Conservation (phyloP, 2,329 filamentous ascomycete species). For the Malbranchea cinnamomea region DNA sequence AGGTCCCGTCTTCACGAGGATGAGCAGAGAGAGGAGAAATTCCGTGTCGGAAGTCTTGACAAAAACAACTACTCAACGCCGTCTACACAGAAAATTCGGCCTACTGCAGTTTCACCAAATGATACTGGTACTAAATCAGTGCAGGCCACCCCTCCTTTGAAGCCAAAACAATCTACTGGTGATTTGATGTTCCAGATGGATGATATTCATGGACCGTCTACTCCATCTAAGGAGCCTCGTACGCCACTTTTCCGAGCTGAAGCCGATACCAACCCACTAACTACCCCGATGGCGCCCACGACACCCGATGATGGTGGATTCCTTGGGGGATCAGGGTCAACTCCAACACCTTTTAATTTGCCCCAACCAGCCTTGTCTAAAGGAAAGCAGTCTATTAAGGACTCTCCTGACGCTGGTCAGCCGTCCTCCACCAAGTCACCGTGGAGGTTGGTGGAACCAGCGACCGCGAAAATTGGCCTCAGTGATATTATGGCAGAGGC, state of each 20-base stretch:
- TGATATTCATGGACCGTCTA: constrained; percentile 49
- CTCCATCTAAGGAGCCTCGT: constrained; percentile 5
- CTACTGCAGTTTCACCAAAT: constrained; percentile 25
- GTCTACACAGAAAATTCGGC: constrained; percentile 27
- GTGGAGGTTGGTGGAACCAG: constrained; percentile 40
- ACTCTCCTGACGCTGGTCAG: too few relatives aligned
- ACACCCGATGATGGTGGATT: too few relatives aligned
- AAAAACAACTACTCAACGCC: constrained; percentile 38
- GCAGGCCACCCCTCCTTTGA: constrained; percentile 46
- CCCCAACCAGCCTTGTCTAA: too few relatives aligned
- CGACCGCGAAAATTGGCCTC: constrained; percentile 53
- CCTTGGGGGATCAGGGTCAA: too few relatives aligned
- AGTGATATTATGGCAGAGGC: constrained; percentile 60
- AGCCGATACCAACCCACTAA: too few relatives aligned
- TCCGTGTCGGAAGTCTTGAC: constrained; percentile 49
- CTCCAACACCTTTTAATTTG: too few relatives aligned
- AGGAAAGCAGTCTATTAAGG: too few relatives aligned
- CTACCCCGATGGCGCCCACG: too few relatives aligned
- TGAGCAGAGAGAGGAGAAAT: constrained; percentile 49
- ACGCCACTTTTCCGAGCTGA: too few relatives aligned
- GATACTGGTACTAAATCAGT: constrained; percentile 8
- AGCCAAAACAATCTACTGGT: constrained; percentile 49
- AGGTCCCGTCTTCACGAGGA: constrained; percentile 48
- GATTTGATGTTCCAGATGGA: constrained; percentile 95
- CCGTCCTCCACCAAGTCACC: constrained; percentile 23